Evolutionary conservation across 306 rosid species (phyloP).

Genomic region (Coriaria nepalensis): DNA sequence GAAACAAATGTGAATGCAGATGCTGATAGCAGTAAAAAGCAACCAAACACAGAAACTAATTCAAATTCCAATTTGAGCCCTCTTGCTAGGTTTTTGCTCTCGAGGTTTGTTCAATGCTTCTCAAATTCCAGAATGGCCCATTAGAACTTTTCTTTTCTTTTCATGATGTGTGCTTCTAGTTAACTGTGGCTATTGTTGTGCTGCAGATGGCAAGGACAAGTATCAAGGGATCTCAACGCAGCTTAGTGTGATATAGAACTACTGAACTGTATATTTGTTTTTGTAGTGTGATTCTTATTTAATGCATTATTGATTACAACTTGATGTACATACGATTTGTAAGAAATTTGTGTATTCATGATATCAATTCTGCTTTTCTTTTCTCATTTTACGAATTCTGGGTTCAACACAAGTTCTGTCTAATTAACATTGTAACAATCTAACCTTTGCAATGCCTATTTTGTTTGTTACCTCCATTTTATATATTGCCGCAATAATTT

Average conservation of each 20-base stretch:
- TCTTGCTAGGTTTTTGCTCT: slow-evolving; percentile 89
- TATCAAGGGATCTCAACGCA: slow-evolving; percentile 57
- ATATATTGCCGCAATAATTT: too few relatives aligned
- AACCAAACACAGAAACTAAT: slow-evolving; percentile 50
- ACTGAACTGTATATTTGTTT: slow-evolving; percentile 15
- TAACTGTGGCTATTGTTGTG: slow-evolving; percentile 15
- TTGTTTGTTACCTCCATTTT: too few relatives aligned
- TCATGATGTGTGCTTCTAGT: slow-evolving; percentile 1
- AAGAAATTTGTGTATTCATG: slow-evolving; percentile 27
- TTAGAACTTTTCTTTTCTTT: background rate
- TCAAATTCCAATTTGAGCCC: slow-evolving; percentile 74
- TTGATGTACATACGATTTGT: slow-evolving; percentile 66
- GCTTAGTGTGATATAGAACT: slow-evolving; percentile 26
- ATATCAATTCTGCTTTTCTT: slow-evolving; percentile 2
- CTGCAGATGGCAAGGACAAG: slow-evolving; percentile 98
- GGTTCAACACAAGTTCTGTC: background rate
- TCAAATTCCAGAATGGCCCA: too few relatives aligned
- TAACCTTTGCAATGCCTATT: too few relatives aligned
- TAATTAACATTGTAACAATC: background rate
- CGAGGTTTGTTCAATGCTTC: slow-evolving; percentile 72
- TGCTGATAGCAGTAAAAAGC: slow-evolving; percentile 42
- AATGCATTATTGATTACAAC: slow-evolving; percentile 29
- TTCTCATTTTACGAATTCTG: too few relatives aligned
- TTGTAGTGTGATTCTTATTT: slow-evolving; percentile 24
- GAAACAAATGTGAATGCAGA: slow-evolving; percentile 30